Percentiles rank a stretch among this genome's conserved stretches.
phyloP scores from a whole-genome alignment of 2,329 filamentous ascomycete species.

The Amphichorda felina region DNA sequence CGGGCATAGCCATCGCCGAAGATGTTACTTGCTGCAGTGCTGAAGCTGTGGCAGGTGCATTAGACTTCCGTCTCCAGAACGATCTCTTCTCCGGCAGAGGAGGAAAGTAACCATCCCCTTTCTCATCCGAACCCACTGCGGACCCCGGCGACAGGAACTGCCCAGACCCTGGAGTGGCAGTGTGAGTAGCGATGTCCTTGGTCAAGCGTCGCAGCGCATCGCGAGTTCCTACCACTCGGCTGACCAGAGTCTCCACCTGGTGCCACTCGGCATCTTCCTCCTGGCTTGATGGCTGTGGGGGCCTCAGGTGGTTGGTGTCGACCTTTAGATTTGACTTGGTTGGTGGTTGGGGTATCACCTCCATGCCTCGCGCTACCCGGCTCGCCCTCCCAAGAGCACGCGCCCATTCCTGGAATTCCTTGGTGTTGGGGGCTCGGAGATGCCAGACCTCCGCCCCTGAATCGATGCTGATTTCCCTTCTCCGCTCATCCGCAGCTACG shows the following conservation, averaged over 20 bases:
- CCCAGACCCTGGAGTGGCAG: slow-evolving; percentile 3
- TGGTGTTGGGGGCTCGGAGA: slow-evolving; percentile 66
- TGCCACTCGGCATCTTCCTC: slow-evolving; percentile 77
- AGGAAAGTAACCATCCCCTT: slow-evolving; percentile 43
- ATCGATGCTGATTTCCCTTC: slow-evolving; percentile 89
- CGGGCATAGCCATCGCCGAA: slow-evolving; percentile 28
- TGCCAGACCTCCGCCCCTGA: slow-evolving; percentile 98
- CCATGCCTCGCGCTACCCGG: slow-evolving; percentile 45
- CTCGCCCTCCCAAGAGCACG: slow-evolving; percentile 75
- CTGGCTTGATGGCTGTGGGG: slow-evolving; percentile 19
- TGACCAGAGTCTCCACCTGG: slow-evolving; percentile 74
- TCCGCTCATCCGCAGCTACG: slow-evolving; percentile 77
- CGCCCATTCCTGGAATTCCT: slow-evolving; percentile 84
- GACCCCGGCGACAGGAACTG: slow-evolving; percentile 28
- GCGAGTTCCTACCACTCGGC: slow-evolving; percentile 73
- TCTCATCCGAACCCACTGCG: slow-evolving; percentile 33
- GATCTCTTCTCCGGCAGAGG: slow-evolving; percentile 47
- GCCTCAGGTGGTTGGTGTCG: slow-evolving; percentile 11
- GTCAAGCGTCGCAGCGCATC: slow-evolving; percentile 81
- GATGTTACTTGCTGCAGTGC: slow-evolving; percentile 24
- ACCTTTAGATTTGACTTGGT: slow-evolving; percentile 11
- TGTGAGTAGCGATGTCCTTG: slow-evolving; percentile 59
- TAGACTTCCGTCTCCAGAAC: slow-evolving; percentile 90
- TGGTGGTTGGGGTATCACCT: slow-evolving; percentile 18
- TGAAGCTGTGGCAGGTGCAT: slow-evolving; percentile 29